Percentiles rank a stretch among this genome's conserved stretches.
These are phyloP conservation scores for Silene uniflora DNA, from an alignment of 148 eudicot genomes.

Conservation along the genomic window DNA sequence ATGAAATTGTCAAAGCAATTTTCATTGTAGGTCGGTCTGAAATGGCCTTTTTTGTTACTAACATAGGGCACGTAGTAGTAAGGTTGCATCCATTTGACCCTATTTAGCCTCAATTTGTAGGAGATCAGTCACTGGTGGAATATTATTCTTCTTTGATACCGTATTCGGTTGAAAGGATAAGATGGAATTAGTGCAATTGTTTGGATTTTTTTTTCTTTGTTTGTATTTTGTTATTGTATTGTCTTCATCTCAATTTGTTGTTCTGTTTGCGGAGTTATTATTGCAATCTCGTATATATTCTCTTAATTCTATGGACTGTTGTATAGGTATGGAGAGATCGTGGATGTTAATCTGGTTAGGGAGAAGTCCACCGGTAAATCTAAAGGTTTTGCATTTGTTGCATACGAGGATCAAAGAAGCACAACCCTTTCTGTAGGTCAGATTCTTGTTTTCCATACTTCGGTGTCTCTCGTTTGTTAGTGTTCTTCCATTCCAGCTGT, in stretches of 20 bases:
- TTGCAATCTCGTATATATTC: not conserved
- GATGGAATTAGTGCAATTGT: too few relatives aligned
- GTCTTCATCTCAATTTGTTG: not conserved
- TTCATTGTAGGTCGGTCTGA: too few relatives aligned
- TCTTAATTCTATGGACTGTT: not conserved
- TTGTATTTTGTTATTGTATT: not conserved
- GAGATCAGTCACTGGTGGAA: too few relatives aligned
- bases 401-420: conserved; percentile 95
- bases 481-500: conserved; percentile 9
- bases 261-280: too few relatives aligned
- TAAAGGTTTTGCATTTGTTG: conserved; percentile 87
- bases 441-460: conserved; percentile 14
- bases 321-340: conserved; percentile 82
- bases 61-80: too few relatives aligned
- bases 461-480: not conserved
- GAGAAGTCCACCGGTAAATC: conserved; percentile 93
- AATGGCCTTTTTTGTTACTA: too few relatives aligned
- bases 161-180: too few relatives aligned
- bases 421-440: conserved; percentile 91
- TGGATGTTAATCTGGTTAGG: conserved; percentile 85
- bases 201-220: not conserved
- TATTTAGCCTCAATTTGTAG: too few relatives aligned
- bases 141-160: too few relatives aligned
- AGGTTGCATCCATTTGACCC: too few relatives aligned
- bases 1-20: not conserved